Evolutionary conservation across 1,284 basidiomycete genomes (phyloP).

Genomic region (Afroboletus lepidellus): DNA sequence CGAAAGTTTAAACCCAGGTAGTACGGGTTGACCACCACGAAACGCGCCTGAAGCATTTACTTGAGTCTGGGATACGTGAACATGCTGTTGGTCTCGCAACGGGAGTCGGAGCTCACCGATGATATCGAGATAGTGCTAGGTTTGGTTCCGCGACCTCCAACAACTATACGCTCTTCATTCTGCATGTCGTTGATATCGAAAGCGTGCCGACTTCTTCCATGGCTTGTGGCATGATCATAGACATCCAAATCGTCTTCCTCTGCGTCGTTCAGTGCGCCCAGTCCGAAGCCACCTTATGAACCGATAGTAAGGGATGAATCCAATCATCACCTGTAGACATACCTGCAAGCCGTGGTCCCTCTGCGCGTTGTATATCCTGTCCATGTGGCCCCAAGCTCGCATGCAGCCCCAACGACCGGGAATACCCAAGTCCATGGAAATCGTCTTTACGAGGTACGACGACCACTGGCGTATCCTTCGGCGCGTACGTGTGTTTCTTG

Average conservation of each 20-base stretch:
- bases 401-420: slow-evolving; percentile 61
- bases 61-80: slow-evolving; percentile 40
- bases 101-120: slow-evolving; percentile 17
- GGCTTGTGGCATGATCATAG: slow-evolving; percentile 54
- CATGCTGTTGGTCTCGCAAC: not conserved
- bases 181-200: slow-evolving; percentile 67
- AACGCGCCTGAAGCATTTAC: slow-evolving; percentile 44
- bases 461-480: slow-evolving; percentile 72
- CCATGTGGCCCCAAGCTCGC: slow-evolving; percentile 47
- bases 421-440: slow-evolving; percentile 78
- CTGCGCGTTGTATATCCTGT: slow-evolving; percentile 17
- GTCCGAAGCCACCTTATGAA: slow-evolving; percentile 72
- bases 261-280: slow-evolving; percentile 83
- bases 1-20: slow-evolving; percentile 75
- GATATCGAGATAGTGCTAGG: not conserved
- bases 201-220: slow-evolving; percentile 55
- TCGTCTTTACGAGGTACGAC: slow-evolving; percentile 70
- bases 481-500: slow-evolving; percentile 82
- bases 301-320: slow-evolving; percentile 1
- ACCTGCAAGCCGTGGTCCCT: slow-evolving; percentile 65
- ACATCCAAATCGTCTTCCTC: slow-evolving; percentile 90
- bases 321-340: slow-evolving; percentile 19
- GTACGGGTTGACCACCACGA: slow-evolving; percentile 71
- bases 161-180: slow-evolving; percentile 55
- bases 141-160: slow-evolving; percentile 29